Evolutionary conservation across 306 rosid genomes (phyloP).

Genomic region (Glycine tomentella): DNA sequence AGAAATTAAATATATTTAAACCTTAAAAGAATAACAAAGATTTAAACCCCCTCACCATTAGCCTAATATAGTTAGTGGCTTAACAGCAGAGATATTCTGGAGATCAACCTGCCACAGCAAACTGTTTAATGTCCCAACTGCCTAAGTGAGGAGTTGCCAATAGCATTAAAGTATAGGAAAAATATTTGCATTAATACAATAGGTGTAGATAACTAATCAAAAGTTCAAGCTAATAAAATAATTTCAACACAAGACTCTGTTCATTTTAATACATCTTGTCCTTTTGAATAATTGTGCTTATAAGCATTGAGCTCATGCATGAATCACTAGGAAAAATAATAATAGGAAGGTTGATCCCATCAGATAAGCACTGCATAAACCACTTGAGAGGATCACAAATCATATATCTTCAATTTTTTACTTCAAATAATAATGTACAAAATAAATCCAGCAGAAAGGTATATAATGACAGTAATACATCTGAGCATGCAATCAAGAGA

Average conservation of each 20-base stretch:
- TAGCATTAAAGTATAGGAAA: background rate
- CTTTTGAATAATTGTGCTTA: background rate
- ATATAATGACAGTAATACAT: conserved; percentile 48
- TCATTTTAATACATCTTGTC: background rate
- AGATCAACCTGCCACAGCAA: background rate
- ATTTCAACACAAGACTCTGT: background rate
- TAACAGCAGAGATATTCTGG: no score
- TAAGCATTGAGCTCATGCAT: background rate
- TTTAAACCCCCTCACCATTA: no score
- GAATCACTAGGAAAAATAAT: background rate
- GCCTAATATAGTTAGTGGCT: no score
- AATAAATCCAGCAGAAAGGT: conserved; percentile 47
- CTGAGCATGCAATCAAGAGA: conserved; percentile 49
- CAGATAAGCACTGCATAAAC: conserved; percentile 7
- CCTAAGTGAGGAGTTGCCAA: background rate
- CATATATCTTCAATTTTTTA: conserved; percentile 47
- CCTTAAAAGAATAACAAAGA: no score
- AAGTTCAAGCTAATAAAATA: background rate
- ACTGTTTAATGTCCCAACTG: background rate
- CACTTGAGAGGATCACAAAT: conserved; percentile 33
- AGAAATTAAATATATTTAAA: no score
- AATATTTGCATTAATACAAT: background rate
- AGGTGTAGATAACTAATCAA: background rate
- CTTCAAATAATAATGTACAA: conserved; percentile 48
- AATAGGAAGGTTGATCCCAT: background rate